Conservation (phyloP, 176 grass and related monocot species). For the Juncus inflexus region DNA sequence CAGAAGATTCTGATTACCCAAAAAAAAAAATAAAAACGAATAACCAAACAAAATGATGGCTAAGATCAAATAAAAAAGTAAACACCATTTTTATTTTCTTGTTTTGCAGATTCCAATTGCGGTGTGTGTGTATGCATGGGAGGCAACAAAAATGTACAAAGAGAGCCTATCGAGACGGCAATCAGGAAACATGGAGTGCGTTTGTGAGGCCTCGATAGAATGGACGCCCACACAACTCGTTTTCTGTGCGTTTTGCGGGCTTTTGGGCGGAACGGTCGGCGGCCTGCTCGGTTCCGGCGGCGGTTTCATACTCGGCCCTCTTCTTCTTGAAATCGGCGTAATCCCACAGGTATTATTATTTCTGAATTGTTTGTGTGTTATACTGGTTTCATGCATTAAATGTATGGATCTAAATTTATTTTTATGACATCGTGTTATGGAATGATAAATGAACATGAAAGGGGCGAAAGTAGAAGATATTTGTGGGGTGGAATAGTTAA, state of each 20-base stretch:
- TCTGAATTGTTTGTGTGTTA: background rate
- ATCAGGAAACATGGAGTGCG: slow-evolving; percentile 65
- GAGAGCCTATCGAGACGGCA: slow-evolving; percentile 58
- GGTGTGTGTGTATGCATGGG: slow-evolving; percentile 56
- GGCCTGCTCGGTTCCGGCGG: slow-evolving; percentile 91
- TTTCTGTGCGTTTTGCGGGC: slow-evolving; percentile 73
- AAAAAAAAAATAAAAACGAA: too few species aligned
- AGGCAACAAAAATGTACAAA: slow-evolving; percentile 53
- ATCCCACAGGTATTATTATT: slow-evolving; percentile 99
- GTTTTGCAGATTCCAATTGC: slow-evolving; percentile 58
- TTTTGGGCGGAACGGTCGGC: slow-evolving; percentile 86
- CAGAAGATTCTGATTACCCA: too few species aligned
- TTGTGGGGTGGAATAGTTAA: too few species aligned
- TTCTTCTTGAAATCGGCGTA: slow-evolving; percentile 90
- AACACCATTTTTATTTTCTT: slow-evolving; percentile 1
- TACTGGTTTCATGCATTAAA: too few species aligned
- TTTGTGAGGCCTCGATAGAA: slow-evolving; percentile 88
- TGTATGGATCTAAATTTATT: too few species aligned
- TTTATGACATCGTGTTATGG: too few species aligned
- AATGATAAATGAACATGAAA: background rate
- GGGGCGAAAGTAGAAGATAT: background rate
- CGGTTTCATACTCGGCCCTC: slow-evolving; percentile 91
- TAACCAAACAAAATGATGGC: too few species aligned
- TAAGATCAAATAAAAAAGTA: too few species aligned
- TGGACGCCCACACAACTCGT: slow-evolving; percentile 72